A percentile compares a stretch with the other conserved stretches of the same genome.
These are phyloP conservation scores for Trichophyton benhamiae DNA, from an alignment of 2,329 filamentous ascomycete species.

Conservation along the genomic window DNA sequence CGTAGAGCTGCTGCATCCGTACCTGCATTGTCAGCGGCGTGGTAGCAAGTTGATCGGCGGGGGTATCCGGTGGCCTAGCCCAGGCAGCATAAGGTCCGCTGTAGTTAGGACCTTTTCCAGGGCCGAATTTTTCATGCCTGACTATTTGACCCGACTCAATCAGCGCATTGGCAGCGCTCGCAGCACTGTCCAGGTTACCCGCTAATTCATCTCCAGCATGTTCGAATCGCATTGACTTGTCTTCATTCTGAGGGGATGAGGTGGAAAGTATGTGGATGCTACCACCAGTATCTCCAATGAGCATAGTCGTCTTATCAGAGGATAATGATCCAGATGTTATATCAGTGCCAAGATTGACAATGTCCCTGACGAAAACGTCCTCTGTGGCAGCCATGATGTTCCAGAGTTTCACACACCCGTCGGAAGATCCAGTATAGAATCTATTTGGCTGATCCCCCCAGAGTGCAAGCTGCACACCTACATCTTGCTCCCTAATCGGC, in stretches of 20 bases:
- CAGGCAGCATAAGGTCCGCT: conserved; percentile 30
- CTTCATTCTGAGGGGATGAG: conserved; percentile 17
- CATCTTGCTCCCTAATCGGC: conserved; percentile 43
- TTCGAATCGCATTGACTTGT: conserved; percentile 17
- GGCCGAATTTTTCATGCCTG: conserved; percentile 27
- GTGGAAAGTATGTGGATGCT: conserved; percentile 41
- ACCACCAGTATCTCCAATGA: conserved; percentile 47
- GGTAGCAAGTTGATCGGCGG: conserved; percentile 15
- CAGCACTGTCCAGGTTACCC: conserved; percentile 12
- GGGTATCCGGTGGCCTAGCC: conserved; percentile 23
- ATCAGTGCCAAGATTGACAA: conserved; percentile 38
- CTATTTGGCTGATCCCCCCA: conserved; percentile 44
- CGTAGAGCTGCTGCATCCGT: conserved; percentile 24
- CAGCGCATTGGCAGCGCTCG: conserved; percentile 18
- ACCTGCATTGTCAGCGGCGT: conserved; percentile 19
- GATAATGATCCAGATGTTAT: conserved; percentile 49
- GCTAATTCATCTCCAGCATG: neutral
- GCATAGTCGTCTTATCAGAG: conserved; percentile 41
- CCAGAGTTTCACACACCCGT: conserved; percentile 50
- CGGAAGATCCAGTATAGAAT: conserved; percentile 49
- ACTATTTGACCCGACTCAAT: conserved; percentile 25
- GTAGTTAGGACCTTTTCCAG: conserved; percentile 31
- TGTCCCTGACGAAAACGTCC: conserved; percentile 40
- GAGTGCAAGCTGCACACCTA: conserved; percentile 46
- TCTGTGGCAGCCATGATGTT: conserved; percentile 42